These are phyloP conservation scores for Verticillium zaregamsianum DNA, from an alignment of 2,329 filamentous ascomycete genomes.

Conservation along the genomic window DNA sequence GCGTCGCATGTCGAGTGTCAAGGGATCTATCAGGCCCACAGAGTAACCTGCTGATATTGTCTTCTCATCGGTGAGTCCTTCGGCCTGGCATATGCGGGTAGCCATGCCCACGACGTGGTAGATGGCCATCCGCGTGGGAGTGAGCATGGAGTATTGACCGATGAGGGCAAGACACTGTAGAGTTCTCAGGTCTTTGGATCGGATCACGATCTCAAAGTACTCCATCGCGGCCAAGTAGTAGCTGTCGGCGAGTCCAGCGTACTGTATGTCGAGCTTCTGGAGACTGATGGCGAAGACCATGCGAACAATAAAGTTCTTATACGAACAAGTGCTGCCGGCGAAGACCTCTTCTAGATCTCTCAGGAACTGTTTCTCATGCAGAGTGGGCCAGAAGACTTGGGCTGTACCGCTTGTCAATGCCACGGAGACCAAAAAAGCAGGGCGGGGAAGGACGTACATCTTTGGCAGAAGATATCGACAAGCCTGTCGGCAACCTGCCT, in stretches of 20 bases:
- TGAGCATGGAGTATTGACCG: conserved; percentile 86
- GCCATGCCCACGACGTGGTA: conserved; percentile 92
- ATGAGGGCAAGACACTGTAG: conserved; percentile 86
- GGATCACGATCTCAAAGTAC: conserved; percentile 76
- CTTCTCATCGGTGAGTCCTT: conserved; percentile 84
- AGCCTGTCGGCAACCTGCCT: conserved; percentile 71
- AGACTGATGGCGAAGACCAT: conserved; percentile 94
- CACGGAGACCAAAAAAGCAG: background rate
- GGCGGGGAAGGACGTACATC: conserved; percentile 52
- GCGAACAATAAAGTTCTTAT: conserved; percentile 81
- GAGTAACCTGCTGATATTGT: conserved; percentile 66
- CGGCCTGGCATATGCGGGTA: conserved; percentile 80
- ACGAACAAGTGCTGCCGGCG: conserved; percentile 68
- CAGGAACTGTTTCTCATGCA: conserved; percentile 79
- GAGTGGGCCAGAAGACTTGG: conserved; percentile 79
- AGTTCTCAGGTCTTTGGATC: conserved; percentile 84
- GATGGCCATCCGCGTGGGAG: conserved; percentile 84
- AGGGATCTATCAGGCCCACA: conserved; percentile 58
- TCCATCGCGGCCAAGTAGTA: conserved; percentile 90
- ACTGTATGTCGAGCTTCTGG: conserved; percentile 84
- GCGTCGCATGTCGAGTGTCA: conserved; percentile 85
- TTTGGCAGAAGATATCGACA: conserved; percentile 79
- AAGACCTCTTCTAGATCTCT: conserved; percentile 79
- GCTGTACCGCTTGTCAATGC: conserved; percentile 42
- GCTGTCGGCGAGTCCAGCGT: conserved; percentile 89